A percentile compares a stretch with the other conserved stretches of the same genome.
Evolutionary conservation across 352 stramenopile species (phyloP).

Genomic region (Phytopythium vexans): DNA sequence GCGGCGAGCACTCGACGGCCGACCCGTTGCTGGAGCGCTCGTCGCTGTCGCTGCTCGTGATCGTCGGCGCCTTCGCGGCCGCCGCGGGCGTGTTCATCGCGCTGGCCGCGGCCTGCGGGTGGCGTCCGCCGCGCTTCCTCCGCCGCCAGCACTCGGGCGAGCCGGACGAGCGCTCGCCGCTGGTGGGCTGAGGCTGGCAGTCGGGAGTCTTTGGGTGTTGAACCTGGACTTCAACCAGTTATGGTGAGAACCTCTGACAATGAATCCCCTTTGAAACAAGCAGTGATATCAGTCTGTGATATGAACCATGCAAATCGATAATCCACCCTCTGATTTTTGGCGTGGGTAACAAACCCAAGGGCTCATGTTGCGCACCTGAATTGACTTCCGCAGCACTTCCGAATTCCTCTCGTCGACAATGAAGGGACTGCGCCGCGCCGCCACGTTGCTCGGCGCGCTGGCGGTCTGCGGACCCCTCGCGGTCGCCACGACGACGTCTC

Average conservation of each 20-base stretch:
- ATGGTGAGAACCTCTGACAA: too few relatives aligned
- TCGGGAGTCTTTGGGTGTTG: neutral
- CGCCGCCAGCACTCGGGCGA: neutral
- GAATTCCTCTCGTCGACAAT: neutral
- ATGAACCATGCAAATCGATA: too few relatives aligned
- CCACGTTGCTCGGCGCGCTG: constrained; percentile 1
- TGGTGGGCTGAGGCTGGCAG: neutral
- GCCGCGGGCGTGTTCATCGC: neutral
- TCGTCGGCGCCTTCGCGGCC: neutral
- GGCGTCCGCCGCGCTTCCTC: too few relatives aligned
- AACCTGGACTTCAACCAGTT: too few relatives aligned
- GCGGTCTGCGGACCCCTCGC: neutral
- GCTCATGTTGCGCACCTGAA: too few relatives aligned
- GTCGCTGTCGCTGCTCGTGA: neutral
- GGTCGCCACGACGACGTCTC: constrained; percentile 1
- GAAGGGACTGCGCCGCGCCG: neutral
- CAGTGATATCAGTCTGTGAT: too few relatives aligned
- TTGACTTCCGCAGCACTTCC: neutral
- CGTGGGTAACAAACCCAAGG: too few relatives aligned
- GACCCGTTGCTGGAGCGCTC: neutral
- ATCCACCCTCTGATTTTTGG: too few relatives aligned
- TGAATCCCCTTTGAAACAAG: too few relatives aligned
- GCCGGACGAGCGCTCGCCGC: neutral
- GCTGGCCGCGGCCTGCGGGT: neutral
- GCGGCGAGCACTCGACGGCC: neutral